A percentile compares a stretch with the other conserved stretches of the same genome.
Evolutionary conservation across 257 asterid genomes (phyloP).

Genomic region (Solanum tacnaense): DNA sequence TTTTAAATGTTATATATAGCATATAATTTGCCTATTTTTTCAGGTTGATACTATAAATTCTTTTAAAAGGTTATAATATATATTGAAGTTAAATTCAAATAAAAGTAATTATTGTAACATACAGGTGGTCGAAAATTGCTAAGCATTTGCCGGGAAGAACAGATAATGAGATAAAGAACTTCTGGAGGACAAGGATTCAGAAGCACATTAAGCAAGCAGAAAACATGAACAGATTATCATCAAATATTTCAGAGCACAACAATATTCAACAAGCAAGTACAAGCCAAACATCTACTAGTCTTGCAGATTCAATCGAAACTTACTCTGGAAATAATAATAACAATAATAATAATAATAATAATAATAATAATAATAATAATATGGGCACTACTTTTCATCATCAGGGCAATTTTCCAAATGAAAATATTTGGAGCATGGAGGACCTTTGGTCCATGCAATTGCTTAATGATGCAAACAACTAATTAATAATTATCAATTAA

Average conservation of each 20-base stretch:
- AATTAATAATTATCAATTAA: background rate
- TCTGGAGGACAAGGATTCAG: conserved; percentile 88
- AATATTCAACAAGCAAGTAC: conserved; percentile 41
- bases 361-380: background rate
- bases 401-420: conserved; percentile 42
- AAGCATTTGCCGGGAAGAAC: conserved; percentile 90
- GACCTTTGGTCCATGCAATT: conserved; percentile 85
- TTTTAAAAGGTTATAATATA: background rate
- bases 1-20: background rate
- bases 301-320: conserved; percentile 41
- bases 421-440: conserved; percentile 77
- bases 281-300: conserved; percentile 40
- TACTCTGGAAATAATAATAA: conserved; percentile 27
- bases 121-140: conserved; percentile 82
- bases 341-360: background rate
- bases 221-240: conserved; percentile 26
- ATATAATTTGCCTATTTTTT: background rate
- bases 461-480: conserved; percentile 41
- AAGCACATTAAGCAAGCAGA: conserved; percentile 35
- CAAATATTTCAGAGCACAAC: conserved; percentile 17
- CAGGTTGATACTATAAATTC: no score
- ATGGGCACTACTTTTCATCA: conserved; percentile 32
- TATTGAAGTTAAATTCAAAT: background rate
- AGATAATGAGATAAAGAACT: conserved; percentile 85
- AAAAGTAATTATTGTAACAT: background rate